Conservation (phyloP, 2,329 filamentous ascomycete genomes). For the Trichoderma citrinoviride region DNA sequence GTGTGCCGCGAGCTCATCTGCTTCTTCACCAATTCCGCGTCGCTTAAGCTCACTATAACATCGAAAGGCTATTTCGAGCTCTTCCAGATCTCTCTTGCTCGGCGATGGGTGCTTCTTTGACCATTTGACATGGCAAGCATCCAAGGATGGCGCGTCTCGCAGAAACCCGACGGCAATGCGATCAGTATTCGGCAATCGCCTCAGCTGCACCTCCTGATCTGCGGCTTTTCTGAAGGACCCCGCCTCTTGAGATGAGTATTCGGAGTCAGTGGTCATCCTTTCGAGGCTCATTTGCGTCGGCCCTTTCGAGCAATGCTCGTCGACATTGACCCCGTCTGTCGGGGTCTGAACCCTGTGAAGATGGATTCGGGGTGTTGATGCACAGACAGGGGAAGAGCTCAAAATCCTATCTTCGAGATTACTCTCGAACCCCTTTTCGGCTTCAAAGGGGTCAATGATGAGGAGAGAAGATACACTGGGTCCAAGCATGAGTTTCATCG, state of each 20-base stretch:
- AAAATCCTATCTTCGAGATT: conserved; percentile 42
- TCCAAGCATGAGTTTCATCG: background rate
- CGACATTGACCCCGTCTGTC: background rate
- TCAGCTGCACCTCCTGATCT: background rate
- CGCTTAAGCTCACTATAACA: conserved; percentile 31
- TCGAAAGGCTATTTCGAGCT: conserved; percentile 38
- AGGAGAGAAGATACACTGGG: background rate
- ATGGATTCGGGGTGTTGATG: conserved; percentile 39
- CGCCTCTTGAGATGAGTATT: conserved; percentile 16
- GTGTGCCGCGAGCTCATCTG: conserved; percentile 34
- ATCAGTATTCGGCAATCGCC: background rate
- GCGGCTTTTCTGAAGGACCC: background rate
- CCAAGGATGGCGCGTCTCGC: background rate
- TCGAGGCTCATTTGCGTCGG: conserved; percentile 13
- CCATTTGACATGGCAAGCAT: background rate
- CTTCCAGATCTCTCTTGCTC: conserved; percentile 41
- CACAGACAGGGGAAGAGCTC: conserved; percentile 36
- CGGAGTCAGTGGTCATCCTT: conserved; percentile 4
- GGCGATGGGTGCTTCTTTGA: conserved; percentile 47
- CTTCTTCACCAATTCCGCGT: conserved; percentile 25
- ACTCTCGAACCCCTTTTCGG: conserved; percentile 39
- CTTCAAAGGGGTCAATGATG: conserved; percentile 33
- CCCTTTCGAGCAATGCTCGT: background rate
- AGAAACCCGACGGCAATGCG: background rate
- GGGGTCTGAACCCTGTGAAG: conserved; percentile 25